Conservation (phyloP, 106 monocot genomes). For the Dendrobium officinale region DNA sequence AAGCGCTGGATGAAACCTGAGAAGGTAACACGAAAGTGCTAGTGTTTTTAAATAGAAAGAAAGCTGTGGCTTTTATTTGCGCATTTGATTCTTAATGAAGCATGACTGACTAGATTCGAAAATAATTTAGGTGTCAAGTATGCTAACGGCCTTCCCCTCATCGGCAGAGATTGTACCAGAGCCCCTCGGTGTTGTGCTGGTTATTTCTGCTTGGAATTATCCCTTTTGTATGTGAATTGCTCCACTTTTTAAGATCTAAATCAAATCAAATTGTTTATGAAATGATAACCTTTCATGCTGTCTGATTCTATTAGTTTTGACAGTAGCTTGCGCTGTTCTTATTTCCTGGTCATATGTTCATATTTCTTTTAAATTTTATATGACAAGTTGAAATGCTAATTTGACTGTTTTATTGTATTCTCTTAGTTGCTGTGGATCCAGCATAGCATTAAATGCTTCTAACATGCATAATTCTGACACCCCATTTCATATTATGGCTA, state of each 20-base stretch:
- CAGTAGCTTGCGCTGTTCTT: not conserved
- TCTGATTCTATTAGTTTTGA: not conserved
- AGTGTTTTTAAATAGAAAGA: not conserved
- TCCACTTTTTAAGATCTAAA: not conserved
- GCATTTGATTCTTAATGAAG: not conserved
- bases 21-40: slow-evolving; percentile 41
- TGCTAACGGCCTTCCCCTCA: slow-evolving; percentile 70
- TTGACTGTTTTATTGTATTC: not conserved
- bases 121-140: slow-evolving; percentile 44
- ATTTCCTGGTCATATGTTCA: not conserved
- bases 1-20: slow-evolving; percentile 79
- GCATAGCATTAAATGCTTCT: not conserved
- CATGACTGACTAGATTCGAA: not conserved
- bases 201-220: slow-evolving; percentile 96
- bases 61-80: not conserved
- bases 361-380: not conserved
- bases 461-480: too few species aligned
- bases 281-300: not conserved
- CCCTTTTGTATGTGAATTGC: slow-evolving; percentile 60
- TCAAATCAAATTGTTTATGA: not conserved
- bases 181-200: slow-evolving; percentile 76
- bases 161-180: slow-evolving; percentile 71
- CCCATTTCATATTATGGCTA: too few species aligned
- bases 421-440: not conserved
- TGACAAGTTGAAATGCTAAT: not conserved